A percentile compares a stretch with the other conserved stretches of the same genome.
phyloP scores from a whole-genome alignment of 2,329 filamentous ascomycete genomes.

The Penicillium sp. region DNA sequence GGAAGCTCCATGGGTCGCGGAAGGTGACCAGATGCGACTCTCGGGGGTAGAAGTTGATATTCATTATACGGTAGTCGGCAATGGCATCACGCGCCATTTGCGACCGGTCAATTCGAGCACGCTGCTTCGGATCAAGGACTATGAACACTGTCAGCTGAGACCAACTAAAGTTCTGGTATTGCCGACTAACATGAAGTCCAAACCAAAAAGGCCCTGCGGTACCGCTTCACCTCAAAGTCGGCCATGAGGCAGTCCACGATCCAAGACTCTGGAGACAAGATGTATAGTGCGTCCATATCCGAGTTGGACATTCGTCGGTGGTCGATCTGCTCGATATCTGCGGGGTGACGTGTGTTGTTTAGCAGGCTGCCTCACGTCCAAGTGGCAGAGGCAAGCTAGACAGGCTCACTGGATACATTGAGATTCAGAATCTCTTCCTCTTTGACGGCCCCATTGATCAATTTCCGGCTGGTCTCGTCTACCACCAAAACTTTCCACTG shows the following conservation, averaged over 20 bases:
- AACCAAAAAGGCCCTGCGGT: constrained; percentile 77
- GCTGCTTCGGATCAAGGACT: constrained; percentile 71
- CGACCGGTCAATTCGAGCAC: constrained; percentile 75
- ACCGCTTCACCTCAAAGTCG: constrained; percentile 84
- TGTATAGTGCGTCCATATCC: constrained; percentile 92
- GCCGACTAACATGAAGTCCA: constrained; percentile 72
- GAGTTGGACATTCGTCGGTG: constrained; percentile 79
- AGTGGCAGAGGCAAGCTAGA: neutral
- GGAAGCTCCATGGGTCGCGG: constrained; percentile 94
- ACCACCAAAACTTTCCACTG: constrained; percentile 97
- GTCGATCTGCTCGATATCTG: constrained; percentile 91
- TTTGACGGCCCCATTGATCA: constrained; percentile 88
- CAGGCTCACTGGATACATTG: constrained; percentile 83
- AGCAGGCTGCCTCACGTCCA: constrained; percentile 8
- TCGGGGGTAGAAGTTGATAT: constrained; percentile 85
- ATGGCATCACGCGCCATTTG: constrained; percentile 73
- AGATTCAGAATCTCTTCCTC: constrained; percentile 97
- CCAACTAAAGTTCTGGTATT: constrained; percentile 5
- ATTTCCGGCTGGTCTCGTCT: constrained; percentile 79
- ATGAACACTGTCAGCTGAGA: constrained; percentile 35
- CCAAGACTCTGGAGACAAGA: constrained; percentile 82
- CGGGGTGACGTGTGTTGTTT: constrained; percentile 15
- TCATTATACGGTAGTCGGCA: constrained; percentile 78
- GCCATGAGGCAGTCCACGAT: constrained; percentile 93
- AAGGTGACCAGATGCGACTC: constrained; percentile 93